Base-by-base conservation (phyloP, 352 stramenopile species). In the Phytophthora capsici region DNA sequence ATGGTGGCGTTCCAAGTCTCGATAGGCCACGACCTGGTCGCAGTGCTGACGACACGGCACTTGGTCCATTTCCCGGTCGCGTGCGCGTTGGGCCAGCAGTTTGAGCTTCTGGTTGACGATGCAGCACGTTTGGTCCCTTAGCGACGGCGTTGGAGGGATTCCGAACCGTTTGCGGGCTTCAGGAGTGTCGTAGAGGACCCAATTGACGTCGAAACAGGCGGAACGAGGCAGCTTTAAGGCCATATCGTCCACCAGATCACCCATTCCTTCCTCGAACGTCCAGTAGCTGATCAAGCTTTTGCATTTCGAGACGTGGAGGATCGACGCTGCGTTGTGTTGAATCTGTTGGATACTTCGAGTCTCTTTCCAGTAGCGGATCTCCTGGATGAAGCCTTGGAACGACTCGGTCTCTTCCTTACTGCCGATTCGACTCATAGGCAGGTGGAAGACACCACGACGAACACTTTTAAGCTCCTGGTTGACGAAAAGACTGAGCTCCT, bases 241-340 rank as follows among this genome's bases (percentile, higher is more conserved):
- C 77, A 91, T 88, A 57, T 94, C 85, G 67, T 93, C 85, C 23
- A 93, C 72, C 12, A 90, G 53, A n/a, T 88, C 73, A 12, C 81
- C 85, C 56, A 82, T 73, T 16, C 75, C 83, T 71, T 93, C 85
- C 40, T 93, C 85, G n/a, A 93, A 73, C 23, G 83, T 91, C 79
- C 82, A 93, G 62, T 93, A 93, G 30, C 67, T 81, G 2, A 73
- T 10, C 8, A 93, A 63, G 22, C 60, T 61, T 17, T 66, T 66
- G 30, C 67, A 77, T 41, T 69, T 71, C 5, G 65, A 61, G 1
- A 89, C 74, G 10, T 76, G 56, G 9, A 92, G 63, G 52, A 90
- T 83, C 1, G 59, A 57, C 4, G 59, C 34, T 13, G 75, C 68
- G 25, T 63, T 59, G 25, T 71, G 58, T 16, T 67, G 60, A 7